Evolutionary conservation across 768 basidiomycete species (phyloP).

Genomic region (Auricularia auricula-judae): DNA sequence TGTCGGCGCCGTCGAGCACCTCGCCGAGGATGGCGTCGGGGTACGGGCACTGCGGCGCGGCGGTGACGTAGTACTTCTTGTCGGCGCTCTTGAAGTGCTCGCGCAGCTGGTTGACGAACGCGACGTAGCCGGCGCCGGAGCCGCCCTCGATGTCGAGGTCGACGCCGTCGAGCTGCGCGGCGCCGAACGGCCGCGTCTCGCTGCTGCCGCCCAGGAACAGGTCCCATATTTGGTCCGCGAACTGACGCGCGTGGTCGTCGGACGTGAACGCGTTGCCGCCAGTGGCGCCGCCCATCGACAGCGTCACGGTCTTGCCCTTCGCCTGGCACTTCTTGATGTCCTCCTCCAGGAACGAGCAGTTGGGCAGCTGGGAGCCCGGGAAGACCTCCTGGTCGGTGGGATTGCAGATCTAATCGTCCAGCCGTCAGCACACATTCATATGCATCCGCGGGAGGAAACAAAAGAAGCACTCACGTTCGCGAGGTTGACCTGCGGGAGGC

Average conservation of each 20-base stretch:
- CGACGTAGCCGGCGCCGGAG: conserved; percentile 3
- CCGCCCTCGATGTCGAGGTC: conserved; percentile 13
- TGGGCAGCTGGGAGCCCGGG: conserved; percentile 47
- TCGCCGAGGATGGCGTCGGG: conserved; percentile 9
- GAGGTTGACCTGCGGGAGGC: conserved; percentile 50
- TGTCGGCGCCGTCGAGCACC: conserved; percentile 8
- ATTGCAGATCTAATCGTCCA: conserved; percentile 39
- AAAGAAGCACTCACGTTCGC: conserved; percentile 40
- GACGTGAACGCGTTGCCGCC: conserved; percentile 6
- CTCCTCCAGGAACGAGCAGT: conserved; percentile 48
- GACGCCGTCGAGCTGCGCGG: conserved; percentile 10
- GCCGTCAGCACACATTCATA: too few species aligned
- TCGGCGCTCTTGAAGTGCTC: conserved; percentile 5
- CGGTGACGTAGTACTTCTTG: conserved; percentile 12
- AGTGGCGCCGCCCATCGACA: conserved; percentile 10
- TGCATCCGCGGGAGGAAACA: too few species aligned
- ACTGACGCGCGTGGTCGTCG: conserved; percentile 7
- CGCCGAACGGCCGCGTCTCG: conserved; percentile 9
- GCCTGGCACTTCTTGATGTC: conserved; percentile 57
- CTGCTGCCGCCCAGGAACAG: conserved; percentile 10
- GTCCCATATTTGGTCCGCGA: conserved; percentile 12
- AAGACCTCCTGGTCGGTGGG: conserved; percentile 45
- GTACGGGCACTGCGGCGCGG: conserved; percentile 12
- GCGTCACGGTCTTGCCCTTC: conserved; percentile 42
- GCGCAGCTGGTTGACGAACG: conserved; percentile 9